Evolutionary conservation across 1,284 basidiomycete species (phyloP).

Genomic region (Phellinidium pouzarii): DNA sequence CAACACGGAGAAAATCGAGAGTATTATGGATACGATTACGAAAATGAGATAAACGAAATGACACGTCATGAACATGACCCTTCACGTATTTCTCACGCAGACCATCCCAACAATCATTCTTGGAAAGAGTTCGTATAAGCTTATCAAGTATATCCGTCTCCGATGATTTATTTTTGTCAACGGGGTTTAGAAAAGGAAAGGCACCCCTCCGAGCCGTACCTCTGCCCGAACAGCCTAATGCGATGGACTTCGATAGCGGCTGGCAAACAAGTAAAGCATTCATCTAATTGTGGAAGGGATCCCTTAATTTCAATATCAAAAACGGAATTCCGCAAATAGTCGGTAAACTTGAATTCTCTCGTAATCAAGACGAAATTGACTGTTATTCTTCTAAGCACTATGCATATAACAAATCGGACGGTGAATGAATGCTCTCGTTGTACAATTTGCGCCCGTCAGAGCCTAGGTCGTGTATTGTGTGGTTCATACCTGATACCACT

Average conservation of each 20-base stretch:
- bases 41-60: neutral
- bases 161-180: neutral
- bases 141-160: neutral
- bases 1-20: neutral
- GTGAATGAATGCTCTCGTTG: no score
- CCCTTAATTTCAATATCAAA: neutral
- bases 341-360: neutral
- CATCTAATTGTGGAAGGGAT: neutral
- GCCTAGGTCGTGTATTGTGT: no score
- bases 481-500: no score
- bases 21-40: neutral
- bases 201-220: slow-evolving; percentile 6
- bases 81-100: neutral
- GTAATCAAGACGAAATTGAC: neutral
- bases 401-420: neutral
- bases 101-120: slow-evolving; percentile 1
- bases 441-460: no score
- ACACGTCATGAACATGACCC: neutral
- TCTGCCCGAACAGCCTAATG: neutral
- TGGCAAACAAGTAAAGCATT: slow-evolving; percentile 8
- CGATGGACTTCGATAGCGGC: slow-evolving; percentile 6
- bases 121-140: slow-evolving; percentile 7
- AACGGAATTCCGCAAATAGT: neutral
- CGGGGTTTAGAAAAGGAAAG: slow-evolving; percentile 11
- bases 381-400: neutral